Base-by-base conservation (phyloP, 2,329 filamentous ascomycete species). In the Graphilbum ipis-grandicollis region DNA sequence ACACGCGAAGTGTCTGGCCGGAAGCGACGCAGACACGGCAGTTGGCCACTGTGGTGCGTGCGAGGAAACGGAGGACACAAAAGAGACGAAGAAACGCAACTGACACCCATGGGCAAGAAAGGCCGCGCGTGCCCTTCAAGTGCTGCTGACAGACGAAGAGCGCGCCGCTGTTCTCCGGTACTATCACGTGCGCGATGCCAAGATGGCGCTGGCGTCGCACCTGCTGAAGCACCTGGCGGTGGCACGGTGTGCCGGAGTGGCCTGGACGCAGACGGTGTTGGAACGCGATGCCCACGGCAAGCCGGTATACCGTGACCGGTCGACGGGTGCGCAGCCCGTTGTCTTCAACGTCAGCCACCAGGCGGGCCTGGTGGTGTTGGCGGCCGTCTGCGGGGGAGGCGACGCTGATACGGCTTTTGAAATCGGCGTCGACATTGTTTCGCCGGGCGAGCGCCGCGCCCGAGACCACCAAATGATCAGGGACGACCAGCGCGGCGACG, bases 311-410 rank as follows among this genome's bases (percentile, higher is more conserved):
- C 50, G 48, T 50, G 58, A 60, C 59, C 63, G 43, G 54, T 61
- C 52, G 57, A 65, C 43, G 46, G 68, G 47, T 44, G 57, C 40
- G 39, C 56, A 63, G 46, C 55, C 63, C 15, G 52, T 73, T n/a
- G 47, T 59, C 43, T 86, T 88, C 63, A 88, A 88, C 55, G 68
- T 86, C 38, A 77, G 71, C 33, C 81, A 88, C 53, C 81, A 88
- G 59, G 76, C 75, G 9, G 80, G 81, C 2, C 58, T 88, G 14
- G 80, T 85, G 0, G 69, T 70, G 2, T 59, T 86, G 22, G 64
- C 79, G 12, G 76, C 75, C 13, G 57, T 64, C 3, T 50, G 54
- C 31, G 50, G 49, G 17, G 53, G 15, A 6, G 4, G 8, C n/a
- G n/a, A 12, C n/a, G 21, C 22, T 1, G 43, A 38, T 29, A 39